These are phyloP conservation scores for Byssothecium circinans DNA, from an alignment of 2,329 filamentous ascomycete genomes.

Conservation along the genomic window DNA sequence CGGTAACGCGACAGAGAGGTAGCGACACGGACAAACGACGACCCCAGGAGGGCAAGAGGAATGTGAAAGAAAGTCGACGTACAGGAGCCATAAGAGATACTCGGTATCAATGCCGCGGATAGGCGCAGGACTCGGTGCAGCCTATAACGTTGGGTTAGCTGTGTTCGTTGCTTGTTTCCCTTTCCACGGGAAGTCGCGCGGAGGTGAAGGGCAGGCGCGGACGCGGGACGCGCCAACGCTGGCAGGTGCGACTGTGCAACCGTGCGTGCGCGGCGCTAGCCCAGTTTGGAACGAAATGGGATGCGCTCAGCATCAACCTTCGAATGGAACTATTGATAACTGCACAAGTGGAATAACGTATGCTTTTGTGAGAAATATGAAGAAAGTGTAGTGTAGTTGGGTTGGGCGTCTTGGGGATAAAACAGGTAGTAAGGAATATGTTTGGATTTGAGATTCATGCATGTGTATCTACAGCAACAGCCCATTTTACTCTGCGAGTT, in stretches of 20 bases:
- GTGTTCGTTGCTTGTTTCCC: constrained; percentile 19
- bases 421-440: too few relatives aligned
- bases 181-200: constrained; percentile 33
- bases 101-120: constrained; percentile 17
- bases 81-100: constrained; percentile 37
- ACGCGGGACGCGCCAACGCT: constrained; percentile 16
- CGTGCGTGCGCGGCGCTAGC: constrained; percentile 18
- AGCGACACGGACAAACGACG: not conserved
- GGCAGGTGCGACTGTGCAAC: constrained; percentile 21
- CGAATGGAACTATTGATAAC: too few relatives aligned
- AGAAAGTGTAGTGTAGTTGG: too few relatives aligned
- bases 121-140: constrained; percentile 15
- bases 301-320: too few relatives aligned
- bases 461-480: not conserved
- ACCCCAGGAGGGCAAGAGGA: not conserved
- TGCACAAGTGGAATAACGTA: too few relatives aligned
- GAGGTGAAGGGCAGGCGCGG: constrained; percentile 38
- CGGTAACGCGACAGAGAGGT: not conserved
- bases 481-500: not conserved
- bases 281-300: not conserved
- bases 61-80: constrained; percentile 19
- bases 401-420: too few relatives aligned
- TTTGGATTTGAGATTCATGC: too few relatives aligned
- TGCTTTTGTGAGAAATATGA: too few relatives aligned
- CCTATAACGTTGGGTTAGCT: constrained; percentile 8